Evolutionary conservation across 441 rosid genomes (phyloP), one percentile per base, ranked within the genome.

Genomic region (Erysimum cheiri): DNA sequence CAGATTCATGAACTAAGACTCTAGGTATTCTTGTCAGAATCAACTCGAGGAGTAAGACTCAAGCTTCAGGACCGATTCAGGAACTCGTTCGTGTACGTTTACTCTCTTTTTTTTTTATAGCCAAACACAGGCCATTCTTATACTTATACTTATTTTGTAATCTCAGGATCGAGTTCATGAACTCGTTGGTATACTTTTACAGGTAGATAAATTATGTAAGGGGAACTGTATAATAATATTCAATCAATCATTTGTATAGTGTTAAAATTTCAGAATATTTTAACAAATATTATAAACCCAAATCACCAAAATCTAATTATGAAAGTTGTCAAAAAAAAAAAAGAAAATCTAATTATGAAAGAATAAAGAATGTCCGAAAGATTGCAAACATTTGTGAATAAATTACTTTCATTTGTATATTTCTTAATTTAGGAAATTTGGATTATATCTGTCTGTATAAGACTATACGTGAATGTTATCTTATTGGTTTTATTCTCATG

Each of bases 1-100:
- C 49, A 43, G 33, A 33, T 7, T 28, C 58, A 55, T 63, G 32
- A 63, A 62, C 66, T 3, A 17, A 59, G 41, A 49, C 43, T 59
- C 13, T 7, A 35, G 46, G 63, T 43, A 1, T 67, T 37, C 50
- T 36, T 69, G 39, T 15, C 29, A 15, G 46, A 60, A 40, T 40
- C 57, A 47, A 39, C 22, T 49, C 11, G 50, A 59, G 31, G 50
- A 40, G 52, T n/a, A n/a, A 48, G 50, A 19, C 43, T 54, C 14
- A 41, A 54, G 62, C 31, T 10, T 22, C 57, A 46, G 52, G 32
- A 40, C 11, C 39, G 71, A 54, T 24, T 31, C 43, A 29, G 29
- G 17, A 35, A 35, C 65, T 58, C n/a, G 29, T 26, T 69, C 28
- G 8, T 26, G 6, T 53, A 13, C 49, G 14, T 28, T 49, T 50